Percentiles rank a stretch among this genome's conserved stretches.
Conservation (phyloP, 371 early-diverging fungal species). For the Saksenaea vasiformis region DNA sequence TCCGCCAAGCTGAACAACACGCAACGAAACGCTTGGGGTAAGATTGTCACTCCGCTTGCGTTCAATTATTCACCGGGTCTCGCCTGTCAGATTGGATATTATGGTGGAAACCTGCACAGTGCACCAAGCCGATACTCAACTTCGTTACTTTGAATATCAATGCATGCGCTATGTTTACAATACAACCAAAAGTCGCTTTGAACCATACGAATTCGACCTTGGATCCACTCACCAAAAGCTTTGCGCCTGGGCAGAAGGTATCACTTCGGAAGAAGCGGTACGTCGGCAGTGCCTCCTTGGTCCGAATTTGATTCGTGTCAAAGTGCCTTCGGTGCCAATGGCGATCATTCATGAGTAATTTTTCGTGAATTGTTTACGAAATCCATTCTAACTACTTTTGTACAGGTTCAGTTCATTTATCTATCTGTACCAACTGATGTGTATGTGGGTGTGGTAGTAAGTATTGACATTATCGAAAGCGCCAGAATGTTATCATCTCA, state of each 20-base stretch:
- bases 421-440: constrained; percentile 76
- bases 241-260: constrained; percentile 47
- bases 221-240: constrained; percentile 55
- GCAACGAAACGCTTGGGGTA: constrained; percentile 17
- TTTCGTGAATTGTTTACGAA: background rate
- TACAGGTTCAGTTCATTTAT: constrained; percentile 59
- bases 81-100: constrained; percentile 32
- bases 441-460: constrained; percentile 71
- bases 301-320: constrained; percentile 65
- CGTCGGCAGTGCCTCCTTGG: constrained; percentile 60
- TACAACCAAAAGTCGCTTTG: constrained; percentile 42
- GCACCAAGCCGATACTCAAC: constrained; percentile 40
- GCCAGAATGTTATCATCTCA: background rate
- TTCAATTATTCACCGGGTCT: background rate
- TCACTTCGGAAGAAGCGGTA: constrained; percentile 50
- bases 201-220: constrained; percentile 56
- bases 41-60: background rate
- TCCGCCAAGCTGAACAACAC: constrained; percentile 37
- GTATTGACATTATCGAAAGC: constrained; percentile 13
- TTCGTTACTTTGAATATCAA: constrained; percentile 70
- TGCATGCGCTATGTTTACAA: constrained; percentile 75
- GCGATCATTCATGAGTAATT: constrained; percentile 60
- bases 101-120: constrained; percentile 43
- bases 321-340: constrained; percentile 48
- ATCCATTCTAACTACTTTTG: background rate